phyloP scores from a whole-genome alignment of 1,284 basidiomycete genomes.

The Trichosporon sp. region DNA sequence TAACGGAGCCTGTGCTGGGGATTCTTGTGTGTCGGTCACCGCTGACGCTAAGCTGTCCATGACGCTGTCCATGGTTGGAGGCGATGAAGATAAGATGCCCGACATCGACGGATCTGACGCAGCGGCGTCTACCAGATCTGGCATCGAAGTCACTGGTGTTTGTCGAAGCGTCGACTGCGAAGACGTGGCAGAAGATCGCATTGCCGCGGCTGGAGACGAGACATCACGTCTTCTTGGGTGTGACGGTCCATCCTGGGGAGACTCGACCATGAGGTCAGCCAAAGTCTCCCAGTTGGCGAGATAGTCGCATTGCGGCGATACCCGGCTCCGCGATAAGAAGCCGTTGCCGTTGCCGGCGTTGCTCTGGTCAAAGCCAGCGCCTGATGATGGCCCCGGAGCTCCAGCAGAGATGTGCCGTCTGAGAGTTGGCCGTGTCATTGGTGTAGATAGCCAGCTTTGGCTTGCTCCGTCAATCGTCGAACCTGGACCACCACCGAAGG shows the following conservation, averaged over 20 bases:
- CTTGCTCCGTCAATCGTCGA: not conserved
- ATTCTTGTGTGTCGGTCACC: not conserved
- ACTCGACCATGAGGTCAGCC: conserved; percentile 24
- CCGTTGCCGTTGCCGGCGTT: not conserved
- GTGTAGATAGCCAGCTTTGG: not conserved
- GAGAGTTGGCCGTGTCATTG: not conserved
- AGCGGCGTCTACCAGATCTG: not conserved
- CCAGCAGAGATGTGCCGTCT: not conserved
- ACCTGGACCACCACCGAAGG: not conserved
- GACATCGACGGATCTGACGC: not conserved
- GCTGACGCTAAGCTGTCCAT: not conserved
- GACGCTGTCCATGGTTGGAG: conserved; percentile 3
- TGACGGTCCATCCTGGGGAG: conserved; percentile 1
- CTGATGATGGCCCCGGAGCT: not conserved
- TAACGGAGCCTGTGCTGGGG: not conserved
- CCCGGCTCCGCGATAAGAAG: not conserved
- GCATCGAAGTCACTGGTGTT: not conserved
- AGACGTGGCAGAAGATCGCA: not conserved
- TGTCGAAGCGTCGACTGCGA: not conserved
- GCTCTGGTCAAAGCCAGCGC: not conserved
- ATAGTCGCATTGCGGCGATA: conserved; percentile 15
- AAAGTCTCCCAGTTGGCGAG: conserved; percentile 37
- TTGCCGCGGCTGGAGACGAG: not conserved
- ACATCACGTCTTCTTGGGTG: not conserved
- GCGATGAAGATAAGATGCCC: conserved; percentile 11